phyloP scores from a whole-genome alignment of 345 rosid species.

The Noccaea bulbosa region DNA sequence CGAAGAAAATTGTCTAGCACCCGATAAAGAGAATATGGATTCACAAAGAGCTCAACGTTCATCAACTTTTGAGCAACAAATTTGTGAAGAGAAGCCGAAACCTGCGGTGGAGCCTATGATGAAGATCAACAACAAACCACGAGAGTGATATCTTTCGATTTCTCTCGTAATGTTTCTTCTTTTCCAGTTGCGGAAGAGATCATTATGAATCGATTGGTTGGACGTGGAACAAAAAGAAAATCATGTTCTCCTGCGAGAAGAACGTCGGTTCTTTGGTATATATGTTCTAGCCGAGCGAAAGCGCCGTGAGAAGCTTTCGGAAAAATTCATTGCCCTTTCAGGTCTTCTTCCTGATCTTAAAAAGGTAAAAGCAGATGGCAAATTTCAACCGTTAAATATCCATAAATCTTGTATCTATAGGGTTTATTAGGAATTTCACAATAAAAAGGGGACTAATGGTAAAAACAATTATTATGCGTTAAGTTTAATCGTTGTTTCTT shows the following conservation, averaged over 20 bases:
- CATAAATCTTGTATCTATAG: too few relatives aligned
- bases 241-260: slow-evolving; percentile 39
- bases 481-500: too few relatives aligned
- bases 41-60: not conserved
- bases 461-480: too few relatives aligned
- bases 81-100: slow-evolving; percentile 23
- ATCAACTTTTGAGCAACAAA: slow-evolving; percentile 20
- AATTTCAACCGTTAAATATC: not conserved
- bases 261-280: slow-evolving; percentile 46
- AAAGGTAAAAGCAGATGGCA: slow-evolving; percentile 40
- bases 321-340: slow-evolving; percentile 71
- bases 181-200: slow-evolving; percentile 9
- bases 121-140: slow-evolving; percentile 30
- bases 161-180: slow-evolving; percentile 31
- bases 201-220: slow-evolving; percentile 20
- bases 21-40: too few relatives aligned
- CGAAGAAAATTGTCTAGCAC: not conserved
- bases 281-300: slow-evolving; percentile 85
- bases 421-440: too few relatives aligned
- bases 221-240: slow-evolving; percentile 36
- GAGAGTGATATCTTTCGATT: slow-evolving; percentile 34
- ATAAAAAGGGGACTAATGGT: too few relatives aligned
- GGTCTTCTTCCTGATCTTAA: slow-evolving; percentile 77
- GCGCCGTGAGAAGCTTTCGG: slow-evolving; percentile 76
- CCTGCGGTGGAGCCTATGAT: not conserved